phyloP scores from a whole-genome alignment of 1,284 basidiomycete genomes.

The Limonomyces culmigenus region DNA sequence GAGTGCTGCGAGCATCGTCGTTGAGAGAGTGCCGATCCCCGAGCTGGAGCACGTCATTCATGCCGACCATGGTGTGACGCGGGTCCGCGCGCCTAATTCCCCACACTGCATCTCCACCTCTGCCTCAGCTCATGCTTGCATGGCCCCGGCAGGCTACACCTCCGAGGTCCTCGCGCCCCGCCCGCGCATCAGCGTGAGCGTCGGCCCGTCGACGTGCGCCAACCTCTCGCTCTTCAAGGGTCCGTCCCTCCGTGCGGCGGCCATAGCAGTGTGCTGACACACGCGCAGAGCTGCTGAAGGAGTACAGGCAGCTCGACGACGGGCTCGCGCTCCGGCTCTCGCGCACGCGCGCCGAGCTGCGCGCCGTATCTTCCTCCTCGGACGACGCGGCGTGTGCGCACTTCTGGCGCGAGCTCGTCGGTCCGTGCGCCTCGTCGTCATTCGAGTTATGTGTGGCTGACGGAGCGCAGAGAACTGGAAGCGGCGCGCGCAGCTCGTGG shows the following conservation, averaged over 20 bases:
- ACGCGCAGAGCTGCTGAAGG: slow-evolving; percentile 57
- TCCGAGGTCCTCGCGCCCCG: too few relatives aligned
- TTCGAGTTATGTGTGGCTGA: not conserved
- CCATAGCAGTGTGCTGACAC: not conserved
- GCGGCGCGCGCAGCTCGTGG: slow-evolving; percentile 58
- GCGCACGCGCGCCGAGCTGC: slow-evolving; percentile 62
- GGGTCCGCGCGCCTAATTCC: too few relatives aligned
- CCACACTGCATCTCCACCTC: too few relatives aligned
- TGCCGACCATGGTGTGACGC: not conserved
- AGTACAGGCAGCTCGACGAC: slow-evolving; percentile 78
- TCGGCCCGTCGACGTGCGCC: slow-evolving; percentile 58
- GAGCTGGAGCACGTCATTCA: too few relatives aligned
- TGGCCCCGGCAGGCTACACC: too few relatives aligned
- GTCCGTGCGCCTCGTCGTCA: slow-evolving; percentile 28
- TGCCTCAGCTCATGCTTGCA: too few relatives aligned
- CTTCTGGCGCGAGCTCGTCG: slow-evolving; percentile 71
- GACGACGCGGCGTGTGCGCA: slow-evolving; percentile 64
- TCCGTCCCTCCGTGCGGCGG: slow-evolving; percentile 12
- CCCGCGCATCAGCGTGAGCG: too few relatives aligned
- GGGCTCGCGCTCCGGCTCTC: slow-evolving; percentile 72
- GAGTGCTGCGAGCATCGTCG: too few relatives aligned
- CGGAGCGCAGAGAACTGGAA: slow-evolving; percentile 59
- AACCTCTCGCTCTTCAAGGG: slow-evolving; percentile 78
- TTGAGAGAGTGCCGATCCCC: too few relatives aligned
- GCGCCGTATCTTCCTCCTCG: slow-evolving; percentile 43